Evolutionary conservation across 2,329 filamentous ascomycete species (phyloP), one percentile per base, ranked within the genome.

Genomic region (Penicillium fuscoglaucum): DNA sequence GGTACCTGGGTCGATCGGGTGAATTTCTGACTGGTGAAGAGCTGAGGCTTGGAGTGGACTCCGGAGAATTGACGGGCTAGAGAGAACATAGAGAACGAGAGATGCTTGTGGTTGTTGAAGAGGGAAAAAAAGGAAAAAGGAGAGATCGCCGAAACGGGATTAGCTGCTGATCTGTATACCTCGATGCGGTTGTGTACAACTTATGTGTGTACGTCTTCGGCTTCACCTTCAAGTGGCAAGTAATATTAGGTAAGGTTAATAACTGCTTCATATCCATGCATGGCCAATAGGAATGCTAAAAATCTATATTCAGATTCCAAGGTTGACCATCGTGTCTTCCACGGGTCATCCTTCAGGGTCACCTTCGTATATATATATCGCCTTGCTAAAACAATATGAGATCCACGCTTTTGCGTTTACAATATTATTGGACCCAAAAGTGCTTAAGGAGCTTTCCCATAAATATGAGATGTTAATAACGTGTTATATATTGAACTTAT

Each of bases 141-240:
- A 61, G 59, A 6, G 44, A 43, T 53, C 24, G 46, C 61, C 61
- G 59, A 61, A 63, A 62, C 51, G 54, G 61, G 59, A 61, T 63
- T 63, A 63, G 61, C 50, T 55, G 51, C 37, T 44, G 47, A 58
- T 56, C 24, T 54, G 50, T 47, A 43, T 61, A 43, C 52, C 51
- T 53, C 51, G 13, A 46, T 46, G 51, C 51, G 51, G 50, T 24
- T 52, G 39, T 44, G 13, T 28, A 28, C 24, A 40, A 19, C 7
- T n/a, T 33, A 6, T 0, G 4, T 40, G 29, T 17, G 26, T 48
- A 43, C 48, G 51, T 21, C 35, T 55, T 45, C 50, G 28, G 43
- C 37, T 45, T 46, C 51, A 15, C 17, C 19, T 52, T 43, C 33
- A 37, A 37, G 35, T 52, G 37, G 37, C 28, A 1, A 35, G 29